Base-by-base conservation (phyloP, 768 basidiomycete species). In the Hortiboletus campestris region DNA sequence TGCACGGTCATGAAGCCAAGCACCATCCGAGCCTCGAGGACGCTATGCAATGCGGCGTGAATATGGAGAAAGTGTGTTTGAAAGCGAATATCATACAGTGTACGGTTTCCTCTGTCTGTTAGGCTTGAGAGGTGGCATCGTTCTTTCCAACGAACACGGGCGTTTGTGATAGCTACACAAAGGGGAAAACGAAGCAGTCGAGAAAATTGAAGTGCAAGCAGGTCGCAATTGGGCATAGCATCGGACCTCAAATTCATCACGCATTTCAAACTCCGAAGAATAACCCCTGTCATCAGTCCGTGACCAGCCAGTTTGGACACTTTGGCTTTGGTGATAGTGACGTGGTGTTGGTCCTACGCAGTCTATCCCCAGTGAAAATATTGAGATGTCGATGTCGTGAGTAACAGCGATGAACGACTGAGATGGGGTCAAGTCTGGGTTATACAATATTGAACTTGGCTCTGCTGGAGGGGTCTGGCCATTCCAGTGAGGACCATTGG, bases 1-100 rank as follows among this genome's bases (percentile, higher is more conserved):
- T 44, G 84, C 86, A 70, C 80, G 85, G 80, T 91, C 89, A 72
- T 91, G 89, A 28, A 84, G 65, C 89, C 89, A 91, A 66, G 80
- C 79, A 54, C 83, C 85, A 41, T 89, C 84, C 22, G 76, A 74
- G 52, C 76, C 78, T 60, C 75, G 69, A 67, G 86, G 84, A 61
- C 86, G 84, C 86, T 88, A 59, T 22, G 22, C 55, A 52, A 63
- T 25, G 25, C 43, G 47, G n/a, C 13, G 22, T 61, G n/a, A 56
- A 50, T 40, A 43, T 14, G 45, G 14, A 10, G 55, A 28, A 31
- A 36, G 43, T 45, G 50, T 20, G 47, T 32, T 13, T 16, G 29
- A 49, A 46, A 51, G 28, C 16, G 5, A 25, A 44, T 32, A 42
- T 3, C 70, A 60, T 49, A 81, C 80, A 60, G 62, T 58, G 46